These are phyloP conservation scores for Cyphellophora attinorum DNA, from an alignment of 2,329 filamentous ascomycete species.

Conservation along the genomic window DNA sequence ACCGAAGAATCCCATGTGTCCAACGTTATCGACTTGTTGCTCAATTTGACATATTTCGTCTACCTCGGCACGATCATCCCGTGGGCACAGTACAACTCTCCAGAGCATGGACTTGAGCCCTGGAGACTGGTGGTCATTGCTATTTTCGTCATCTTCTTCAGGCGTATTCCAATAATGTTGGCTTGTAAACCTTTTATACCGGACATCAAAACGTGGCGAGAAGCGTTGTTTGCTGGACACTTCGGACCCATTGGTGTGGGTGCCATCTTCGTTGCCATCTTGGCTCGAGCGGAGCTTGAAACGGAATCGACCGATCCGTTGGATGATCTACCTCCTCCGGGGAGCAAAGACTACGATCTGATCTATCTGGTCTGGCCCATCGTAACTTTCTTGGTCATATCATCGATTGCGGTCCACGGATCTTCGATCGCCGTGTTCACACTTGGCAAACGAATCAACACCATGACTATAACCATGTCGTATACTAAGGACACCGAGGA, in stretches of 20 bases:
- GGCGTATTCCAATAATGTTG: conserved; percentile 92
- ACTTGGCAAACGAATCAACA: conserved; percentile 95
- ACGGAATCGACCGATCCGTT: conserved; percentile 65
- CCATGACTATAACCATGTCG: conserved; percentile 85
- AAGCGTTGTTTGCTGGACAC: conserved; percentile 91
- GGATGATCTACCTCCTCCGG: conserved; percentile 42
- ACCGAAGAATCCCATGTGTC: conserved; percentile 98
- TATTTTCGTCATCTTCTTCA: conserved; percentile 89
- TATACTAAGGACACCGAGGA: conserved; percentile 87
- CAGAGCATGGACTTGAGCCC: conserved; percentile 62
- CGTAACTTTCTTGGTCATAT: conserved; percentile 83
- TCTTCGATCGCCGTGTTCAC: conserved; percentile 99
- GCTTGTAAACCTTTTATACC: conserved; percentile 84
- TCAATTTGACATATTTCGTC: conserved; percentile 97
- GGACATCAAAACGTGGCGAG: conserved; percentile 95
- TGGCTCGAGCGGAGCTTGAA: conserved; percentile 87
- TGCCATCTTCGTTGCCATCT: conserved; percentile 87
- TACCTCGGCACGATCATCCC: conserved; percentile 96
- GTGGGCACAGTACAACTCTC: conserved; percentile 81
- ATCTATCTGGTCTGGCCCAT: conserved; percentile 92
- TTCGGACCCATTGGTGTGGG: conserved; percentile 97
- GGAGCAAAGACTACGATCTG: conserved; percentile 56
- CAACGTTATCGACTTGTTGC: conserved; percentile 94
- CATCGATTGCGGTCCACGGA: conserved; percentile 90
- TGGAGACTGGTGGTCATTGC: conserved; percentile 92